Evolutionary conservation across 2,329 filamentous ascomycete species (phyloP).

Genomic region (Aspergillus sojae): DNA sequence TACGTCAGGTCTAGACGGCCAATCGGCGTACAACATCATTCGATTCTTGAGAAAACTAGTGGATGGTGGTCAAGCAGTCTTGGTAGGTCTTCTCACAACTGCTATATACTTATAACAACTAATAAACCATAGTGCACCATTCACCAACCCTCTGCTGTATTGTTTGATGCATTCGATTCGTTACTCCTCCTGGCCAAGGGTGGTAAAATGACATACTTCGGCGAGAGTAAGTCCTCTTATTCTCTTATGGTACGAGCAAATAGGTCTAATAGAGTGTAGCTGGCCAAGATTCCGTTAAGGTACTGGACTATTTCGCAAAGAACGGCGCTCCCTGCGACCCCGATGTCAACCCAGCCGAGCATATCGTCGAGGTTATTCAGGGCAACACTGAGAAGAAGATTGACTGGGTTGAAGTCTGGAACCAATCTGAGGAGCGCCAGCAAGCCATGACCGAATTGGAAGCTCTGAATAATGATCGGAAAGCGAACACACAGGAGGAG

Average conservation of each 20-base stretch:
- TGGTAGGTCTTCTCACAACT: slow-evolving; percentile 45
- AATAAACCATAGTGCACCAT: slow-evolving; percentile 54
- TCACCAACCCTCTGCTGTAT: slow-evolving; percentile 68
- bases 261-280: slow-evolving; percentile 19
- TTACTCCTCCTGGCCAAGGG: slow-evolving; percentile 67
- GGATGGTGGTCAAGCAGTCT: slow-evolving; percentile 66
- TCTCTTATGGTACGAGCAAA: background rate
- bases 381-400: slow-evolving; percentile 24
- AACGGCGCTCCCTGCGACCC: slow-evolving; percentile 58
- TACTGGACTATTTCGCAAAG: slow-evolving; percentile 52
- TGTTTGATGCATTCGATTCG: slow-evolving; percentile 69
- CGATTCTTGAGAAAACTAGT: slow-evolving; percentile 69
- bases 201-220: slow-evolving; percentile 69
- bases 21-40: slow-evolving; percentile 60
- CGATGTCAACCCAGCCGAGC: slow-evolving; percentile 57
- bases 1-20: slow-evolving; percentile 66
- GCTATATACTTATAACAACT: background rate
- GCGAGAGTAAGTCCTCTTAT: slow-evolving; percentile 45
- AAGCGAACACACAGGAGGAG: slow-evolving; percentile 24
- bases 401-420: slow-evolving; percentile 40
- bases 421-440: slow-evolving; percentile 30
- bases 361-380: slow-evolving; percentile 44
- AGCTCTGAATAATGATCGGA: slow-evolving; percentile 25
- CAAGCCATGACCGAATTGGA: slow-evolving; percentile 30
- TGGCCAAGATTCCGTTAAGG: slow-evolving; percentile 44